Evolutionary conservation across 805 yeast genomes (phyloP), one percentile per base, ranked within the genome.

Genomic region (Kuraishia borneana): DNA sequence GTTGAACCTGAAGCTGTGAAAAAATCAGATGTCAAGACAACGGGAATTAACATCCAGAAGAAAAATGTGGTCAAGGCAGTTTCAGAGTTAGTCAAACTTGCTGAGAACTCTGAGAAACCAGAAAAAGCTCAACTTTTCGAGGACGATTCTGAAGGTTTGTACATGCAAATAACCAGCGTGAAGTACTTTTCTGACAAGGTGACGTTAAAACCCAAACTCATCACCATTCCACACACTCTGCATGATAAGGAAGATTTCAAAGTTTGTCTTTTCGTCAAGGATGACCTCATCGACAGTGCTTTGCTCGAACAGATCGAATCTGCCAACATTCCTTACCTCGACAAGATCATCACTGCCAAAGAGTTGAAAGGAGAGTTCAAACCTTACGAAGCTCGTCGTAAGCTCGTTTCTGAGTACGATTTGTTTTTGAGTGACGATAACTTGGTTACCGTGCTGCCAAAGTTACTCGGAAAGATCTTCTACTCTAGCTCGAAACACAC

Each of bases 351-450:
- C 22, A 70, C 92, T 5, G 78, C 79, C 36, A 65, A 73, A 31
- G 81, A 85, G 44, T 65, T 92, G 42, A 84, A 84, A 55, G 83
- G 87, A 22, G 81, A 79, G 40, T 89, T 76, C 67, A 85, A 85
- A 60, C 73, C 83, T n/a, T 92, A 63, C 48, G 96, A 92, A 57
- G 78, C 87, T 39, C 77, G 87, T 55, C 76, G 96, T 54, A 78
- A 76, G 41, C 72, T 92, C 39, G 57, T 68, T 29, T 54, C 65
- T 12, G 76, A 73, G 38, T 83, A 72, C 51, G 94, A 87, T 47
- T 43, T 85, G 40, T 83, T 92, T 55, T 52, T 92, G 29, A 78
- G 84, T 35, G 98, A 92, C 58, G 95, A 87, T 41, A 76, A 79
- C 25, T 63, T 89, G 31, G 65, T 85, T 35, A 74, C 87, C 20